A percentile compares a stretch with the other conserved stretches of the same genome.
Conservation (phyloP, 306 rosid species). For the Castanea sativa region DNA sequence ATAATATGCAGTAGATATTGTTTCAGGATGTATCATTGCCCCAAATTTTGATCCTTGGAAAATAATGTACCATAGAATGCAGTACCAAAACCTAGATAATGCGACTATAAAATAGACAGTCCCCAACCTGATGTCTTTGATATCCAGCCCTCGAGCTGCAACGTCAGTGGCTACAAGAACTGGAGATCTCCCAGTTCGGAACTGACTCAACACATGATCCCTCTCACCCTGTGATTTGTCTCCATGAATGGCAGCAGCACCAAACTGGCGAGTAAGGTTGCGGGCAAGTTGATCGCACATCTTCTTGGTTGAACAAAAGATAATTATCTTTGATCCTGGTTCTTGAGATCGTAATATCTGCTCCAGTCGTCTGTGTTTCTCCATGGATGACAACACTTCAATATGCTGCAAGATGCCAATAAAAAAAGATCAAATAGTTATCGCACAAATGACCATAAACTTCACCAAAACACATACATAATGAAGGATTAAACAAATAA, state of each 20-base stretch:
- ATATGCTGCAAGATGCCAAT: slow-evolving; percentile 55
- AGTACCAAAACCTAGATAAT: not conserved
- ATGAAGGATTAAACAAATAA: not conserved
- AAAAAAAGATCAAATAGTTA: not conserved
- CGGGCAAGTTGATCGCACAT: slow-evolving; percentile 99
- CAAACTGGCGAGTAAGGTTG: slow-evolving; percentile 87
- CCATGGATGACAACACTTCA: slow-evolving; percentile 71
- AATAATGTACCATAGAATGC: not conserved
- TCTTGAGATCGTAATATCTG: slow-evolving; percentile 87
- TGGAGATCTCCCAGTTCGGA: slow-evolving; percentile 85
- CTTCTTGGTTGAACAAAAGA: slow-evolving; percentile 96
- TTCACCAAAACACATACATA: slow-evolving; percentile 6
- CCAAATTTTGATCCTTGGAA: not conserved
- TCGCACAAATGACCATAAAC: slow-evolving; percentile 9
- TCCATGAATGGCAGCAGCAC: slow-evolving; percentile 98
- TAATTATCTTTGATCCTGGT: slow-evolving; percentile 85
- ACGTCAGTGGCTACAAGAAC: slow-evolving; percentile 98
- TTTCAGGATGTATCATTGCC: not conserved
- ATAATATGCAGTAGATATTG: not conserved
- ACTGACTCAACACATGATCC: slow-evolving; percentile 83
- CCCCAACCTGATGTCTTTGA: slow-evolving; percentile 90
- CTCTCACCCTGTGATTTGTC: slow-evolving; percentile 98
- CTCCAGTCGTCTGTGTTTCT: slow-evolving; percentile 84
- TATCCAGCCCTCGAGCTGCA: slow-evolving; percentile 95
- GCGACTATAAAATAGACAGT: not conserved